A percentile compares a stretch with the other conserved stretches of the same genome.
phyloP scores from a whole-genome alignment of 306 rosid genomes.

The Senna tora region DNA sequence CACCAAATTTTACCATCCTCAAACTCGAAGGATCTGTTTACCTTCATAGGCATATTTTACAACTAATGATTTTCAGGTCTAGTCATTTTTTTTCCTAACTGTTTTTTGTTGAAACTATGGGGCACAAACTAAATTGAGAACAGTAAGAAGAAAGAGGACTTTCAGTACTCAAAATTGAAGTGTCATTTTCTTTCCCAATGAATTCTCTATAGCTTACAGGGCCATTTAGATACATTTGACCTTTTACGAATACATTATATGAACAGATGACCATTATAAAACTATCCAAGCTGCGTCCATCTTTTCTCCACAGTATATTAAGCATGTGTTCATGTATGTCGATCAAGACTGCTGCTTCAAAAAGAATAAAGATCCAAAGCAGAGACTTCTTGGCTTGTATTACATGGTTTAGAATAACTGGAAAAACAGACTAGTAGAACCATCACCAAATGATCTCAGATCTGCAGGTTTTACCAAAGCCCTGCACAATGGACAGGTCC shows the following conservation, averaged over 20 bases:
- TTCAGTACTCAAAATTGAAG: constrained; percentile 30
- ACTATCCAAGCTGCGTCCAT: constrained; percentile 34
- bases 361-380: constrained; percentile 39
- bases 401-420: constrained; percentile 54
- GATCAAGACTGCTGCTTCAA: constrained; percentile 42
- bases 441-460: constrained; percentile 70
- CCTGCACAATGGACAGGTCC: constrained; percentile 72
- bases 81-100: not conserved
- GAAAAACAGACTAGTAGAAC: constrained; percentile 66
- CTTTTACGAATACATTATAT: constrained; percentile 39
- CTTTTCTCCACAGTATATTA: constrained; percentile 41
- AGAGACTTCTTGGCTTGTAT: constrained; percentile 41
- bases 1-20: too few relatives aligned
- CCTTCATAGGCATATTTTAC: not conserved
- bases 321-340: constrained; percentile 44
- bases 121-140: not conserved
- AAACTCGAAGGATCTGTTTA: too few relatives aligned
- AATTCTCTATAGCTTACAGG: constrained; percentile 36
- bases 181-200: constrained; percentile 8
- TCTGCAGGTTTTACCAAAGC: constrained; percentile 75
- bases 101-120: not conserved
- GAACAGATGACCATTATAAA: constrained; percentile 40
- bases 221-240: constrained; percentile 41
- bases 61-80: not conserved
- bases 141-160: not conserved